Evolutionary conservation across 306 rosid genomes (phyloP).

Genomic region (Luffa acutangula): DNA sequence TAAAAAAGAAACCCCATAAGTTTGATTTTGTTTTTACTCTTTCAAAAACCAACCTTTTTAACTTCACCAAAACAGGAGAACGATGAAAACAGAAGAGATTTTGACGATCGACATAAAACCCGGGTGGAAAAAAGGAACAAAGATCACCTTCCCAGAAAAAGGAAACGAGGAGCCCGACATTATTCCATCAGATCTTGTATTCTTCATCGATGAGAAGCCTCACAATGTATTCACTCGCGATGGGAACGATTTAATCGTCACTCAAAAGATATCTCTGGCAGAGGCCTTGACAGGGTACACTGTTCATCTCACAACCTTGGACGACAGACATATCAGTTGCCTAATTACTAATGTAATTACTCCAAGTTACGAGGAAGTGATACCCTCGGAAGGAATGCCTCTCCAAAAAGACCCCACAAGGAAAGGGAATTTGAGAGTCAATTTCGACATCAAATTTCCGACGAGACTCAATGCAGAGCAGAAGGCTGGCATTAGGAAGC

Average conservation of each 20-base stretch:
- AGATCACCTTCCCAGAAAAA: slow-evolving; percentile 21
- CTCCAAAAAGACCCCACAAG: slow-evolving; percentile 16
- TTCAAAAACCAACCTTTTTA: neutral
- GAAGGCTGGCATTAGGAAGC: slow-evolving; percentile 2
- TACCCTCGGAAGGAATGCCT: slow-evolving; percentile 18
- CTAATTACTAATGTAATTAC: slow-evolving; percentile 13
- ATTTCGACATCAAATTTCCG: slow-evolving; percentile 17
- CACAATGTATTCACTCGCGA: slow-evolving; percentile 15
- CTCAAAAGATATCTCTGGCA: slow-evolving; percentile 10
- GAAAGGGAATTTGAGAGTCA: slow-evolving; percentile 16
- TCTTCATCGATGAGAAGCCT: slow-evolving; percentile 18
- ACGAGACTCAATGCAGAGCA: slow-evolving; percentile 11
- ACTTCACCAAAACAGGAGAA: neutral
- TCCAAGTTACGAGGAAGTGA: slow-evolving; percentile 20
- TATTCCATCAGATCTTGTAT: slow-evolving; percentile 18
- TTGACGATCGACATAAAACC: slow-evolving; percentile 15
- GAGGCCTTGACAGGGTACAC: slow-evolving; percentile 19
- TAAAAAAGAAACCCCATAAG: neutral
- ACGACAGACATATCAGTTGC: slow-evolving; percentile 5
- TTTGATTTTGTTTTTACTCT: neutral
- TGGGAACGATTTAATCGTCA: slow-evolving; percentile 15
- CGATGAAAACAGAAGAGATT: slow-evolving; percentile 12
- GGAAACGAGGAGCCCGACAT: slow-evolving; percentile 13
- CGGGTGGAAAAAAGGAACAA: slow-evolving; percentile 19
- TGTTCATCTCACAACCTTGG: slow-evolving; percentile 13